Evolutionary conservation across 768 basidiomycete genomes (phyloP), one percentile per base, ranked within the genome.

Genomic region (Suillus hirtellus): DNA sequence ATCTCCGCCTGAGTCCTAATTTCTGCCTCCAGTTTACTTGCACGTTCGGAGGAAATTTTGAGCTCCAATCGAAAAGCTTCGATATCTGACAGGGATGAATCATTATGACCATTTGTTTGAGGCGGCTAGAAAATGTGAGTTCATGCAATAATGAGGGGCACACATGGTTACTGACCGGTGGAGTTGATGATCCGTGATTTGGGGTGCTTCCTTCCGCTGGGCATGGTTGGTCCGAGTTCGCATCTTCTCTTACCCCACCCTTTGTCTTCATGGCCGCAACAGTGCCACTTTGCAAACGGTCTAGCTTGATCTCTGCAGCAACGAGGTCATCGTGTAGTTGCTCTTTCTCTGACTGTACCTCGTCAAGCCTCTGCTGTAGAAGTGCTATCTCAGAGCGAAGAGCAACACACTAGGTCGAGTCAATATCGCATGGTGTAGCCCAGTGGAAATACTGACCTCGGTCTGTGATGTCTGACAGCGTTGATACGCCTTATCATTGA

Each of bases 151-250:
- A 73, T 68, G 67, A 53, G 68, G 70, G 8, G 6, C 34, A 27
- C 34, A 43, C 58, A 77, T 80, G 78, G 79, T 81, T 82, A 89
- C 90, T 86, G 84, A 90, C 90, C 80, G 79, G 82, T 75, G 88
- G 86, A 81, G 87, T 83, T 78, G 82, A 85, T 76, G 83, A 81
- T 76, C 79, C 79, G 69, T 73, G 73, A 72, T 76, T 78, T 66
- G 80, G 67, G 12, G 75, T 76, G 80, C 82, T 80, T 83, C 83
- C 73, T 76, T 64, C 69, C 4, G 34, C 65, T 56, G 73, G 76
- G 47, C 66, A 59, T 7, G 72, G 69, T 31, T 68, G 73, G 47
- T 78, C 71, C 62, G 68, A 69, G 11, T 54, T 63, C 12, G 49
- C 70, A 59, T 77, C 80, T 43, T 73, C 70, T 60, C 71, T 75